Conservation (phyloP, 768 basidiomycete genomes). For the Sarcodon sp. region DNA sequence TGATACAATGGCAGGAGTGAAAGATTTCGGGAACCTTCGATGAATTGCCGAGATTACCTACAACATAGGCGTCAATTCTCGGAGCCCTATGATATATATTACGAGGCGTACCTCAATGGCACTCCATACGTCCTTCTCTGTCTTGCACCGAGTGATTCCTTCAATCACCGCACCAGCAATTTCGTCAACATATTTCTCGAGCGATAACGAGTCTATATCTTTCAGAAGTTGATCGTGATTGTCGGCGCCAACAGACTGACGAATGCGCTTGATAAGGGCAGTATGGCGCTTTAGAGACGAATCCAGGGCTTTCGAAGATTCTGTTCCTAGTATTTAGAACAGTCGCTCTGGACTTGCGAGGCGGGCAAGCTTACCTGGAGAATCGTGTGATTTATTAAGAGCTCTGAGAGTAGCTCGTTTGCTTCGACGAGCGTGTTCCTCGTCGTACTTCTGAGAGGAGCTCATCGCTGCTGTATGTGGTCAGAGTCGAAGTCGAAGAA, state of each 20-base stretch:
- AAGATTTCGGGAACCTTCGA: slow-evolving; percentile 69
- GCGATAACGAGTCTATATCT: slow-evolving; percentile 78
- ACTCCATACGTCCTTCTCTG: slow-evolving; percentile 84
- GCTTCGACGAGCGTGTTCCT: neutral
- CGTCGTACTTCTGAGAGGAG: slow-evolving; percentile 7
- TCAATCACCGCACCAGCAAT: slow-evolving; percentile 80
- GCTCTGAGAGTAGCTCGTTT: neutral
- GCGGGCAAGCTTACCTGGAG: too few species aligned
- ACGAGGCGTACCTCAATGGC: slow-evolving; percentile 68
- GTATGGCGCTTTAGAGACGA: slow-evolving; percentile 95
- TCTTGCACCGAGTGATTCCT: slow-evolving; percentile 78
- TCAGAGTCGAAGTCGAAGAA: too few species aligned
- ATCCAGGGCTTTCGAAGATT: slow-evolving; percentile 61
- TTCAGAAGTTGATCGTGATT: slow-evolving; percentile 82
- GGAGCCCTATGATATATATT: too few species aligned
- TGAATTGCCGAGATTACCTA: slow-evolving; percentile 87
- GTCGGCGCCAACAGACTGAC: slow-evolving; percentile 72
- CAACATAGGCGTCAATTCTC: slow-evolving; percentile 1
- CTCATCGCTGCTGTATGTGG: neutral
- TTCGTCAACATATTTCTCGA: slow-evolving; percentile 96
- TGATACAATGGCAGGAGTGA: slow-evolving; percentile 60
- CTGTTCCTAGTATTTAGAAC: slow-evolving; percentile 22
- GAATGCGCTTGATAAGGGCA: slow-evolving; percentile 86
- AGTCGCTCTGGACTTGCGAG: neutral
- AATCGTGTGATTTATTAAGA: neutral